These are phyloP conservation scores for Lactarius deliciosus DNA, from an alignment of 768 basidiomycete species.

Conservation along the genomic window DNA sequence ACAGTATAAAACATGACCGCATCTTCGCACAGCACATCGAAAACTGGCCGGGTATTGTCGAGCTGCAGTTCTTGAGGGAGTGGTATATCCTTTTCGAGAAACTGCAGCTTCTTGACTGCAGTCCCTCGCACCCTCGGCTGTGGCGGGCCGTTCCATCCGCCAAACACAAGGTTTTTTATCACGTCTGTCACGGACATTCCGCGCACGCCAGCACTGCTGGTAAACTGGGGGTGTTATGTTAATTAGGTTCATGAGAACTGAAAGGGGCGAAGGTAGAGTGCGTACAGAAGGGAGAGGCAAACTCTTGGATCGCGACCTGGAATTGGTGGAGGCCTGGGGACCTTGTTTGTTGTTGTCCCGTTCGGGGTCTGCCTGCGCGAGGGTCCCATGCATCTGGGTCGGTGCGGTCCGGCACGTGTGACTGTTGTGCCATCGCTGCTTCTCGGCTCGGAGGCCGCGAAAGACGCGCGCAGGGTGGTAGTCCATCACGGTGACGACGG, in stretches of 20 bases:
- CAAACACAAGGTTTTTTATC: background rate
- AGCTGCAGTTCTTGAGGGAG: conserved; percentile 2
- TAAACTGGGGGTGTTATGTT: background rate
- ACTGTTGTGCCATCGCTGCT: background rate
- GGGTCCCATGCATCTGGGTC: background rate
- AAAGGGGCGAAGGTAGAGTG: background rate
- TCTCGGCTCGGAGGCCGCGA: background rate
- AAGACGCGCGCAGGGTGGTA: conserved; percentile 14
- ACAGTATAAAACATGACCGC: conserved; percentile 20
- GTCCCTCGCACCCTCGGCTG: background rate
- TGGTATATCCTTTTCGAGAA: conserved; percentile 7
- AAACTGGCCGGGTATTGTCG: background rate
- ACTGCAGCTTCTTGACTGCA: conserved; percentile 3
- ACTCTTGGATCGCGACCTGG: conserved; percentile 4
- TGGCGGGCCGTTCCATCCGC: background rate
- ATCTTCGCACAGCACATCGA: conserved; percentile 15
- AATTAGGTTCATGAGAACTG: background rate
- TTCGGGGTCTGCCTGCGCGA: background rate
- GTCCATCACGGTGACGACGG: conserved; percentile 9
- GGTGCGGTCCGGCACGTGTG: background rate
- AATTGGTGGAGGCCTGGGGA: background rate
- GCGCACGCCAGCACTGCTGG: background rate
- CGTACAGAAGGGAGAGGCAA: conserved; percentile 10
- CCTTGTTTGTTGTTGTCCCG: background rate
- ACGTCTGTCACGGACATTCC: conserved; percentile 1